Base-by-base conservation (phyloP, 1,139 yeast species). In the Saccharomyces hybrid region DNA sequence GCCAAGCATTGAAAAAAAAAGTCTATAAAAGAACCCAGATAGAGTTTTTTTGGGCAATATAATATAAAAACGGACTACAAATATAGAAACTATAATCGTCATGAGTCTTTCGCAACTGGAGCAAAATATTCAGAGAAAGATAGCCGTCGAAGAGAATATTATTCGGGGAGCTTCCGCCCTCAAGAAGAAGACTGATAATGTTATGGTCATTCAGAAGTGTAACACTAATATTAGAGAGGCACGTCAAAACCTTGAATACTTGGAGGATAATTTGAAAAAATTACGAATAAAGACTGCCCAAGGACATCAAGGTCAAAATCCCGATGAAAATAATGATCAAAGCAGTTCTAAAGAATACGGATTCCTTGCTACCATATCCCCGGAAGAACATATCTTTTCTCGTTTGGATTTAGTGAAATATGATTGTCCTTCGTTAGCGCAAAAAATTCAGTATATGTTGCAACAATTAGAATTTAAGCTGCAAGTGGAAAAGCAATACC, bases 361-460 rank as follows among this genome's bases (percentile, higher is more conserved):
- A n/a, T 64, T 61, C 27, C 52, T 67, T 34, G 61, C 69, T 6
- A 67, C 70, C 0, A 64, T 65, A 19, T 60, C 67, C 6, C 67
- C 69, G 2, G 62, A 67, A 29, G 72, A 69, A 46, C 67, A 66
- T 49, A 59, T 62, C 6, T 74, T 62, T 52, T 81, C 91, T 0
- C 76, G 88, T 41, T 74, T 91, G 63, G 99, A 93, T 69, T 75
- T 93, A 57, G 80, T 89, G 68, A 90, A 90, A 64, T 90, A 89
- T 68, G 97, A 93, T 64, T 88, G 97, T 62, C 97, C 97, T 0
- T 88, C 96, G 1, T 75, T 93, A 63, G 97, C 97, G n/a, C 97
- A 93, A 65, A 82, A 95, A 60, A 93, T 93, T 65, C 97, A 89
- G 70, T 85, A 88, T 64, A 91, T 93, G 98, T 78, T 93, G 55